Evolutionary conservation across 1,284 basidiomycete species (phyloP), one percentile per base, ranked within the genome.

Genomic region (Cutaneotrichosporon daszewskae): DNA sequence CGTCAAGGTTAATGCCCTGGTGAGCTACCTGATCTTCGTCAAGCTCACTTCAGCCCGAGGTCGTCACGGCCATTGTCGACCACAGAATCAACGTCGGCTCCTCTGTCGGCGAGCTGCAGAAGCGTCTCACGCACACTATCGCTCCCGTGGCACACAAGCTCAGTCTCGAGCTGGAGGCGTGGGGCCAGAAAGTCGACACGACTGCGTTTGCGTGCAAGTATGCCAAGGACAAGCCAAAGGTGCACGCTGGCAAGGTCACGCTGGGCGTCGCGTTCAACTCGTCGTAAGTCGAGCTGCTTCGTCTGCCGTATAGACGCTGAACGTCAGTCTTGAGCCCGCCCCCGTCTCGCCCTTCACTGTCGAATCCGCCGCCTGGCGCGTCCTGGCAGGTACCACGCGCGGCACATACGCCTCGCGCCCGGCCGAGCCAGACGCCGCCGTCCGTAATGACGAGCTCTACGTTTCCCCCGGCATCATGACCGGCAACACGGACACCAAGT

Each of bases 401-500:
- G 49, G 54, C 18, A 56, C 59, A 1, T 66, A 58, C 44, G 48
- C 48, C 9, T 57, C 60, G 16, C 52, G 62, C 13, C 54, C 60
- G 3, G 31, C 34, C 7, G 16, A 25, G 17, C 26, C 16, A 10
- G 22, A 33, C 34, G 58, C 56, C 1, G 62, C 51, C 14, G 57
- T 57, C 2, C 36, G 62, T 14, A 64, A 64, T 4, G 35, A 53
- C 27, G 51, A 54, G 10, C 37, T 68, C 36, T 37, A 58, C 23
- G 58, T 66, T 47, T 59, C 60, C 5, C 64, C 66, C 6, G 47
- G 53, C 17, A 51, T 59, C 38, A 57, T 57, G 24, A 65, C 60
- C n/a, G 60, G 60, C 32, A 68, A 68, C 48, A 68, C 66, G 37
- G 66, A 68, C 43, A 68, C 66, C 5, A 65, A 63, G 53, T 53